Evolutionary conservation across 441 rosid species (phyloP).

Genomic region (Gossypium gossypioides): DNA sequence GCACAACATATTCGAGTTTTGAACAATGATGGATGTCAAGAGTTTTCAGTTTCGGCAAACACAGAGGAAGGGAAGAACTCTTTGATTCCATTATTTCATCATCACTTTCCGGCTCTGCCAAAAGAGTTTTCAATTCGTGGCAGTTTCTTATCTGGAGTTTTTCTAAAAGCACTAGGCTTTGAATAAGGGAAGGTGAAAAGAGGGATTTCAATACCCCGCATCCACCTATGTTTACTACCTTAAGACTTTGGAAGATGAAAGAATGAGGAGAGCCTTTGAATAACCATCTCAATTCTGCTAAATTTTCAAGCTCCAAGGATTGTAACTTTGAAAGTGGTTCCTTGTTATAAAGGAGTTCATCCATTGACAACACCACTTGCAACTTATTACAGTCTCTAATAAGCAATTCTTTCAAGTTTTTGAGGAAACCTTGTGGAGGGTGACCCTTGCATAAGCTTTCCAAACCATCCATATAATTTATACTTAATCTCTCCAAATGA

Average conservation of each 20-base stretch:
- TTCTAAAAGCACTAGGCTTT: too few relatives aligned
- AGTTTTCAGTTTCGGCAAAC: neutral
- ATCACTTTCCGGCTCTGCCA: too few relatives aligned
- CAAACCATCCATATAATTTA: neutral
- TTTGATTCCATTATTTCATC: neutral
- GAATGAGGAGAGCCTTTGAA: neutral
- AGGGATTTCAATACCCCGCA: too few relatives aligned
- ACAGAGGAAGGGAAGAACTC: neutral
- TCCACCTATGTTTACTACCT: too few relatives aligned
- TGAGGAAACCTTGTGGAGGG: neutral
- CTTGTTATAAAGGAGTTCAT: neutral
- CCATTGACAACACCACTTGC: neutral
- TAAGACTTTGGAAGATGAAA: neutral
- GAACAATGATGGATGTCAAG: neutral
- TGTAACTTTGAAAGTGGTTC: neutral
- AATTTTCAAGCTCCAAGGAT: neutral
- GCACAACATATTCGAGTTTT: neutral
- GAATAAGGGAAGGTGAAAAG: too few relatives aligned
- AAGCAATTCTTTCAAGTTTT: neutral
- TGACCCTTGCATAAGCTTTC: neutral
- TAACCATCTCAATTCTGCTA: neutral
- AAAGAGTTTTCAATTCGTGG: too few relatives aligned
- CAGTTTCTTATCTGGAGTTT: too few relatives aligned
- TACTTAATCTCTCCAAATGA: neutral
- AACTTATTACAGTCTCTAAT: neutral